Conservation (phyloP, 73 alveolate species). For the Paramecium biaurelia region DNA sequence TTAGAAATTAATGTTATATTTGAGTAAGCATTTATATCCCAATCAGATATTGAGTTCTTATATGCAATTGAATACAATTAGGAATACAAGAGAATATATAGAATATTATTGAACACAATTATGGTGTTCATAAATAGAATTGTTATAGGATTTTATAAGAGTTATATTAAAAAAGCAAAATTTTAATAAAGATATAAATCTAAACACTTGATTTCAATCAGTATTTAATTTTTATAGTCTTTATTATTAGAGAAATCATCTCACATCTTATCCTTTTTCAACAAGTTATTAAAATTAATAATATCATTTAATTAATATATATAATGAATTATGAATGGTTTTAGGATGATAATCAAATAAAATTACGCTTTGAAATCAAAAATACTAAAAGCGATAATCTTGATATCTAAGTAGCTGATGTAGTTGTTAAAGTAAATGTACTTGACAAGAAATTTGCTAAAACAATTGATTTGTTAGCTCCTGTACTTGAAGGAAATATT, state of each 20-base stretch:
- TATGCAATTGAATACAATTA: not conserved
- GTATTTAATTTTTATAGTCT: too few species aligned
- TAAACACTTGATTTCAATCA: too few species aligned
- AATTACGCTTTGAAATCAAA: constrained; percentile 44
- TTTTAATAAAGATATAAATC: not conserved
- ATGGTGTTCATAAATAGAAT: not conserved
- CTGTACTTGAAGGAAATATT: constrained; percentile 8
- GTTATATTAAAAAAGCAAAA: not conserved
- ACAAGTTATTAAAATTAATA: not conserved
- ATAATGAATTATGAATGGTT: constrained; percentile 57
- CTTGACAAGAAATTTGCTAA: constrained; percentile 54
- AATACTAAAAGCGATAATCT: constrained; percentile 20
- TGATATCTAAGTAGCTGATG: constrained; percentile 43
- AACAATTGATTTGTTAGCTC: constrained; percentile 30
- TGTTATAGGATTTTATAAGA: not conserved
- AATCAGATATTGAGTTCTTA: not conserved
- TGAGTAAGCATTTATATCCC: not conserved
- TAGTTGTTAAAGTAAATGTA: constrained; percentile 52
- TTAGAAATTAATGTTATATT: too few species aligned
- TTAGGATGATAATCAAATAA: constrained; percentile 48
- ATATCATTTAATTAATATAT: not conserved
- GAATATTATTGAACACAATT: not conserved
- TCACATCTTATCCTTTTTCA: not conserved
- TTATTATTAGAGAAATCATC: not conserved
- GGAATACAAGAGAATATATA: not conserved